Percentiles rank a stretch among this genome's conserved stretches.
These are phyloP conservation scores for Malania oleifera DNA, from an alignment of 164 flowering plant species.

Conservation along the genomic window DNA sequence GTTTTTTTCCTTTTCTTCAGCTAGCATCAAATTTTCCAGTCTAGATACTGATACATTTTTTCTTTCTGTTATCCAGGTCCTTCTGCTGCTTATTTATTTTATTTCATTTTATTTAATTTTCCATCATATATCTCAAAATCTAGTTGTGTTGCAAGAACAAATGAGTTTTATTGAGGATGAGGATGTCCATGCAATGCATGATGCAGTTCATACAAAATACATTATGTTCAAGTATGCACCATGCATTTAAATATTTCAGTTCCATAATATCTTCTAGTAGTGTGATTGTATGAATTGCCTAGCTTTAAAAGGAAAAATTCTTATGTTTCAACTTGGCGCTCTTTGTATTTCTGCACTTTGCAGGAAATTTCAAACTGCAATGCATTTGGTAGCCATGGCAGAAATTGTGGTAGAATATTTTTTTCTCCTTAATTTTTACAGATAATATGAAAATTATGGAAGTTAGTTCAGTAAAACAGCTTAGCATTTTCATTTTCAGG, in stretches of 20 bases:
- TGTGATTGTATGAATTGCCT: neutral
- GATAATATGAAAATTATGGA: neutral
- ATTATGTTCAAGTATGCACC: constrained; percentile 78
- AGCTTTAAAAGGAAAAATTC: neutral
- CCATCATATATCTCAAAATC: constrained; percentile 63
- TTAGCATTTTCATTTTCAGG: constrained; percentile 34
- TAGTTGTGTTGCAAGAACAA: constrained; percentile 57
- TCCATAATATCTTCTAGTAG: neutral
- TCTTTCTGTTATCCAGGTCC: constrained; percentile 43
- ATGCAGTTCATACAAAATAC: constrained; percentile 68
- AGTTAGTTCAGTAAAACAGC: neutral
- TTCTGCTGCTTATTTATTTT: constrained; percentile 67
- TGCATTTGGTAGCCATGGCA: constrained; percentile 72
- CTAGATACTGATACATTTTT: constrained; percentile 10
- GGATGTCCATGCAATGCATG: constrained; percentile 58
- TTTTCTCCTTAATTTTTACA: neutral
- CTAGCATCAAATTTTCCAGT: neutral
- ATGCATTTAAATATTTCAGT: neutral
- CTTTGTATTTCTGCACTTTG: constrained; percentile 11
- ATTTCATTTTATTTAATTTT: constrained; percentile 74
- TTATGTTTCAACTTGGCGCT: neutral
- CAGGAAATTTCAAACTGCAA: constrained; percentile 89
- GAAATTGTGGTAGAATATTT: constrained; percentile 58
- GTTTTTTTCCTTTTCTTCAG: neutral
- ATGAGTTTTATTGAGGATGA: constrained; percentile 61